Percentiles rank a stretch among this genome's conserved stretches.
Conservation (phyloP, 2,329 filamentous ascomycete genomes). For the Colletotrichum theobromicola region DNA sequence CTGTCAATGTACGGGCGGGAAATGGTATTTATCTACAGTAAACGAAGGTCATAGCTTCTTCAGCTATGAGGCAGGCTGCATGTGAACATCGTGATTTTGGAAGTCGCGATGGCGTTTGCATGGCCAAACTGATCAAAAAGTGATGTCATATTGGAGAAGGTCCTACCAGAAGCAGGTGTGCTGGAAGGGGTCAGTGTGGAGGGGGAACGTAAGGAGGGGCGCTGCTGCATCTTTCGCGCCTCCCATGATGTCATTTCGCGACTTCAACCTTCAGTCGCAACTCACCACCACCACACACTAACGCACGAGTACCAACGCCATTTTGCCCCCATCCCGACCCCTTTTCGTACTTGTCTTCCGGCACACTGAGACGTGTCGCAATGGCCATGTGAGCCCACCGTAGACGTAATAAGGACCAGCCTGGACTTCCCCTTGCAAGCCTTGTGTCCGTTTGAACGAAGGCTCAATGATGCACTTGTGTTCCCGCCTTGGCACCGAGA, state of each 20-base stretch:
- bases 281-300: not conserved
- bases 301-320: not conserved
- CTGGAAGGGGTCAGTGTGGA: not conserved
- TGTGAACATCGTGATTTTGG: slow-evolving; percentile 17
- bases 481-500: not conserved
- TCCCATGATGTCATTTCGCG: slow-evolving; percentile 17
- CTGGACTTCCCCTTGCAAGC: not conserved
- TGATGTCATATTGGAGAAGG: slow-evolving; percentile 19
- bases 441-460: not conserved
- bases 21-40: slow-evolving; percentile 6
- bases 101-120: not conserved
- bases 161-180: not conserved
- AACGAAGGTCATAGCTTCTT: not conserved
- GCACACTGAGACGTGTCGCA: not conserved
- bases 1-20: not conserved
- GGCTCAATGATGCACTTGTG: slow-evolving; percentile 1
- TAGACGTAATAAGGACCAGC: slow-evolving; percentile 5
- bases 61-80: not conserved
- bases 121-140: not conserved
- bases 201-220: slow-evolving; percentile 4
- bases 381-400: slow-evolving; percentile 14
- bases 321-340: not conserved
- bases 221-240: not conserved
- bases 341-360: not conserved
- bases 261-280: not conserved